phyloP scores from a whole-genome alignment of 768 basidiomycete species.

The Xerocomus brunneocitrinus region DNA sequence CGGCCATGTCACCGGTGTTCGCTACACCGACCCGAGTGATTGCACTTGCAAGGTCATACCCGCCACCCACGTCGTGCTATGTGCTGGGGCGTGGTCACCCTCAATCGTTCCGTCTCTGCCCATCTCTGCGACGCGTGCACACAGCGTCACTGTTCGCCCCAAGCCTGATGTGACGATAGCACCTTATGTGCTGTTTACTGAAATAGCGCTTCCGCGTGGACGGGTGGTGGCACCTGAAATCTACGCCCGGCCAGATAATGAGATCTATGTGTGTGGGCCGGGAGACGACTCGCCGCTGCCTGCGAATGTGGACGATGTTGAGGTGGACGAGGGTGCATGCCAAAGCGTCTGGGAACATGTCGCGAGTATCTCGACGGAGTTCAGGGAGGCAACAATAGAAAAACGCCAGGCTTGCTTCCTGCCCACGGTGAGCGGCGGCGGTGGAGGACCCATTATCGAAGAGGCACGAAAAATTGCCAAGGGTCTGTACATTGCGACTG shows the following conservation, averaged over 20 bases:
- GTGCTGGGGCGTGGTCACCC: slow-evolving; percentile 87
- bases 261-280: slow-evolving; percentile 76
- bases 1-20: slow-evolving; percentile 46
- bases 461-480: slow-evolving; percentile 43
- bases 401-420: slow-evolving; percentile 73
- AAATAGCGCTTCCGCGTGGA: slow-evolving; percentile 44
- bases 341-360: slow-evolving; percentile 54
- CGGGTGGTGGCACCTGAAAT: slow-evolving; percentile 55
- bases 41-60: slow-evolving; percentile 34
- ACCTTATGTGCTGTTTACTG: slow-evolving; percentile 82
- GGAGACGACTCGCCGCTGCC: slow-evolving; percentile 73
- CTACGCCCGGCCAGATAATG: slow-evolving; percentile 64
- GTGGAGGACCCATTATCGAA: slow-evolving; percentile 69
- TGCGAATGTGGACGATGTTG: slow-evolving; percentile 65
- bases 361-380: slow-evolving; percentile 52
- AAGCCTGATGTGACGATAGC: slow-evolving; percentile 43
- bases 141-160: slow-evolving; percentile 65
- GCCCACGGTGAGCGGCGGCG: slow-evolving; percentile 48
- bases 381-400: slow-evolving; percentile 50
- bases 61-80: slow-evolving; percentile 68
- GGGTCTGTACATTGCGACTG: slow-evolving; percentile 68
- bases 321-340: slow-evolving; percentile 53
- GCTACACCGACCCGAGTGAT: slow-evolving; percentile 27
- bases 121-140: slow-evolving; percentile 61
- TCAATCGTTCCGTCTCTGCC: slow-evolving; percentile 52